phyloP scores from a whole-genome alignment of 768 basidiomycete species.

The Butyriboletus loyo region DNA sequence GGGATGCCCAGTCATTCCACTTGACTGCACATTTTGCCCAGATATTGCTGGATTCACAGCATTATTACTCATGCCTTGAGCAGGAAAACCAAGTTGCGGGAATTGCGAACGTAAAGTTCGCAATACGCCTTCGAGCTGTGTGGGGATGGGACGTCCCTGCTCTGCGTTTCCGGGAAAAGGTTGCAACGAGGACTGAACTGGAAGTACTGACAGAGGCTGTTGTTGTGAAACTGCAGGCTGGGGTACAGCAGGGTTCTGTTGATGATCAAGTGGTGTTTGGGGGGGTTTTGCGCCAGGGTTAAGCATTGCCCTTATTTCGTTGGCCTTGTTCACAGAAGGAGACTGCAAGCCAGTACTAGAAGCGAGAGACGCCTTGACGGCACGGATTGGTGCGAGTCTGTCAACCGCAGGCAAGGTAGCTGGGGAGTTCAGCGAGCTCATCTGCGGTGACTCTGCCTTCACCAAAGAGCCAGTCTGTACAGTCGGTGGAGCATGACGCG shows the following conservation, averaged over 20 bases:
- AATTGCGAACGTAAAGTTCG: slow-evolving; percentile 14
- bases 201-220: neutral
- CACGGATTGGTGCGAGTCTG: slow-evolving; percentile 34
- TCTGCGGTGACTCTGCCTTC: slow-evolving; percentile 20
- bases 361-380: slow-evolving; percentile 27
- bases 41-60: neutral
- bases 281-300: neutral
- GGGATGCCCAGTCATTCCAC: neutral
- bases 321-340: slow-evolving; percentile 1
- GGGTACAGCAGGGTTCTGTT: neutral
- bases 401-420: slow-evolving; percentile 9
- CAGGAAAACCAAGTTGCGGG: slow-evolving; percentile 4
- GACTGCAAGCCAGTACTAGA: slow-evolving; percentile 8
- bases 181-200: slow-evolving; percentile 1
- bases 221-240: neutral
- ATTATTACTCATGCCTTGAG: neutral
- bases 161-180: neutral
- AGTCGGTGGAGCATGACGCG: neutral
- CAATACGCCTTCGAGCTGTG: slow-evolving; percentile 15
- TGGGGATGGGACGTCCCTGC: slow-evolving; percentile 2
- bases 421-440: slow-evolving; percentile 8
- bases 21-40: neutral
- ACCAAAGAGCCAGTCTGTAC: slow-evolving; percentile 11
- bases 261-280: neutral
- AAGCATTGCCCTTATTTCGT: neutral